Base-by-base conservation (phyloP, 176 grass and related monocot species). In the Eragrostis curvula region DNA sequence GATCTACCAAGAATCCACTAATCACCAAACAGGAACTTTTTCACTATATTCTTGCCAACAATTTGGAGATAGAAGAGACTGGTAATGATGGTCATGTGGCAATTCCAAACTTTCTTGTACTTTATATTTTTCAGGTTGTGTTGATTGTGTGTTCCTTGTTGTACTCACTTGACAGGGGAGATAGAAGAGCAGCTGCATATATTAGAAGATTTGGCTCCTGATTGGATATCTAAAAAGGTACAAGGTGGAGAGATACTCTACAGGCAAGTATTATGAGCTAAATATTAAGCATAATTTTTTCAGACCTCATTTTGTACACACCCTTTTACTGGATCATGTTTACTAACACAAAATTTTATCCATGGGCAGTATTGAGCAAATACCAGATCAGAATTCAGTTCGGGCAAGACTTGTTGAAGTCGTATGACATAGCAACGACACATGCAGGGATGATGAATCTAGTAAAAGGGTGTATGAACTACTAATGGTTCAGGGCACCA, bases 1-100 rank as follows among this genome's bases (percentile, higher is more conserved):
- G 21, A 12, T 88, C 97, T 77, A 90, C 74, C 25, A 82, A 96
- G 67, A 80, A 87, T 96, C 90, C 78, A 0, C 63, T 87, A 18
- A 88, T 99, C 63, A 99, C 93, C 8, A 99, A 92, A 70, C 87
- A 94, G 78, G 87, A 99, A 78, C 97, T 99, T 77, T 75, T 99
- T 76, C 89, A 99, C 85, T 85, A 89, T 72, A 96, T 99, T 76
- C 82, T 99, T 73, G 80, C 89, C 75, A 92, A 91, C 39, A 99
- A 99, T 73, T 88, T 99, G 58, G 93, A 99, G 73, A 94, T 99
- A 66, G 97, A 99, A 66, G 93, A 89, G 29, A 89, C 74, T 69
- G 79, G 93, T 99, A 96, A 93, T 52, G 15, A 69, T 7, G 47
- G 42, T 69, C 71, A 70, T 86, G 21, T 82, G 53, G 68, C 74